Base-by-base conservation (phyloP, 2,329 filamentous ascomycete genomes). In the Nemania abortiva region DNA sequence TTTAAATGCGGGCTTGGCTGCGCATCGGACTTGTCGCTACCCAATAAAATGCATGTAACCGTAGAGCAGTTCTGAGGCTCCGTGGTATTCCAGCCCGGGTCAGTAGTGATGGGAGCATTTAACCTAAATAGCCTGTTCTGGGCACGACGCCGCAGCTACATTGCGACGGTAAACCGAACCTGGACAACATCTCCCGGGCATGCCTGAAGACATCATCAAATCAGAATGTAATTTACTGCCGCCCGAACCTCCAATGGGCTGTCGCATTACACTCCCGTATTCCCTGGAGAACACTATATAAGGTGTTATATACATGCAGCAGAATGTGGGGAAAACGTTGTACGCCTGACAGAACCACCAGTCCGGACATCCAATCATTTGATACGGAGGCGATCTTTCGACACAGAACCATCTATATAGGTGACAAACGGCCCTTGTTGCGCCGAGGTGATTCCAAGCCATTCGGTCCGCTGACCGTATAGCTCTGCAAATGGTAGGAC, bases 51-150 rank as follows among this genome's bases (percentile, higher is more conserved):
- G 3, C 6, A 13, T 6, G 10, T 18, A 13, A n/a, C 49, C 3
- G 29, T 29, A 13, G 18, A 29, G 13, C 22, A 13, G 49, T 11
- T 22, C 27, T 20, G 15, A 55, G 42, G 29, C 27, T 24, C n/a
- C n/a, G 15, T 24, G 11, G 6, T 22, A 20, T 50, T 31, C n/a
- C 22, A 59, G 22, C 54, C 52, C 24, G n/a, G 18, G 6, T 20
- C 52, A 34, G 34, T 10, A 54, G 31, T 22, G 49, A 27, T 15
- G 49, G 34, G 13, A 11, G 60, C 22, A 67, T 71, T 72, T 73
- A 73, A 63, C 69, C 75, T 70, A 69, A 74, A 72, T 74, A 76
- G 75, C 73, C 74, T 76, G 56, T 74, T 74, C 31, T 56, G 18
- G 64, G 52, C 60, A 47, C 55, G 70, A 65, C 56, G 65, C 42